Evolutionary conservation across 306 rosid genomes (phyloP).

Genomic region (Quercus gilva): DNA sequence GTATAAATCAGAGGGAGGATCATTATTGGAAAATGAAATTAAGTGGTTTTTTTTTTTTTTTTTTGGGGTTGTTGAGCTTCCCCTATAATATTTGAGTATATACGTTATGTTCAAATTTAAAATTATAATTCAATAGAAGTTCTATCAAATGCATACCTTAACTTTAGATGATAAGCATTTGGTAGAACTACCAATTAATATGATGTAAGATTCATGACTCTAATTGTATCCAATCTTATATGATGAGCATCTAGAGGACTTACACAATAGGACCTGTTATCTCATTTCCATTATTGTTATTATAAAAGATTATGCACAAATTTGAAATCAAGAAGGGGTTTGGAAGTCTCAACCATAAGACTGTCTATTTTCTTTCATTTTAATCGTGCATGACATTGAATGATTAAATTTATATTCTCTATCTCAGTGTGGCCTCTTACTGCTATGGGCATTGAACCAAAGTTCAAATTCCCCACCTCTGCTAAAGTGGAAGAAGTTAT

Average conservation of each 20-base stretch:
- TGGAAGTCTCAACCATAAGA: not conserved
- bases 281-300: not conserved
- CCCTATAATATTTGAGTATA: too few relatives aligned
- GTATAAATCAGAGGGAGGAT: not conserved
- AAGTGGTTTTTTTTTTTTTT: not conserved
- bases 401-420: not conserved
- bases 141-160: not conserved
- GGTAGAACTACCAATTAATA: not conserved
- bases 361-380: slow-evolving; percentile 10
- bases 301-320: not conserved
- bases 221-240: not conserved
- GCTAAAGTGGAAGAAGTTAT: slow-evolving; percentile 22
- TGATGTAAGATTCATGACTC: not conserved
- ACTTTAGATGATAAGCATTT: not conserved
- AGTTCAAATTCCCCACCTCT: slow-evolving; percentile 23
- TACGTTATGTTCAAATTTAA: not conserved
- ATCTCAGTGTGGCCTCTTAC: slow-evolving; percentile 30
- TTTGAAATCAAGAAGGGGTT: not conserved
- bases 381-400: not conserved
- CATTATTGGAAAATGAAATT: not conserved
- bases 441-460: slow-evolving; percentile 34
- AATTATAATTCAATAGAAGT: not conserved
- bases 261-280: not conserved
- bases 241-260: not conserved
- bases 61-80: too few relatives aligned